Evolutionary conservation across 768 basidiomycete genomes (phyloP).

Genomic region (Pisolithus albus): DNA sequence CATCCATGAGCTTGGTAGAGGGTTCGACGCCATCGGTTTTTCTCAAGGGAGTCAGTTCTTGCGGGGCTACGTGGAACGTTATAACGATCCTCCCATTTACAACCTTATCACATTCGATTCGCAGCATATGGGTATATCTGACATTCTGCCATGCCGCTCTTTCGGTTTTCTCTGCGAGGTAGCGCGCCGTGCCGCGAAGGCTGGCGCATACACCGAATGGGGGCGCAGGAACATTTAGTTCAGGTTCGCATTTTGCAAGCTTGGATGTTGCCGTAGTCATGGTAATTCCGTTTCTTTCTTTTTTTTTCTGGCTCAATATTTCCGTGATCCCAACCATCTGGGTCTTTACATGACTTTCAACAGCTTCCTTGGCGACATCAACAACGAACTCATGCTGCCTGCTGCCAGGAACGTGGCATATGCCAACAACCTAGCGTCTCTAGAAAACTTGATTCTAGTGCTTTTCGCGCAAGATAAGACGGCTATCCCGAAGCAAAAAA

Average conservation of each 20-base stretch:
- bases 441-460: slow-evolving; percentile 66
- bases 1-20: slow-evolving; percentile 56
- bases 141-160: slow-evolving; percentile 57
- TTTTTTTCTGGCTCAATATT: slow-evolving; percentile 75
- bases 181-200: slow-evolving; percentile 52
- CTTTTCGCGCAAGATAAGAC: slow-evolving; percentile 69
- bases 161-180: slow-evolving; percentile 66
- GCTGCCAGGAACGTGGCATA: slow-evolving; percentile 53
- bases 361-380: slow-evolving; percentile 67
- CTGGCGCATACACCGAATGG: slow-evolving; percentile 68
- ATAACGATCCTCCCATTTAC: slow-evolving; percentile 64
- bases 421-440: slow-evolving; percentile 48
- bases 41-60: slow-evolving; percentile 89
- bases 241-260: slow-evolving; percentile 39
- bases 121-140: slow-evolving; percentile 82
- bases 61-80: slow-evolving; percentile 74
- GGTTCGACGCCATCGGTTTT: slow-evolving; percentile 85
- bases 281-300: no score
- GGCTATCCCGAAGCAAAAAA: slow-evolving; percentile 80
- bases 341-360: slow-evolving; percentile 52
- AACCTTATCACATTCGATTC: slow-evolving; percentile 86
- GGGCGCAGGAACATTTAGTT: slow-evolving; percentile 67
- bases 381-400: slow-evolving; percentile 58
- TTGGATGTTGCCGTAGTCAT: not conserved
- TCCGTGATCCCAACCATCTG: slow-evolving; percentile 61